phyloP scores from a whole-genome alignment of 257 asterid species.

The Primulina tabacum region DNA sequence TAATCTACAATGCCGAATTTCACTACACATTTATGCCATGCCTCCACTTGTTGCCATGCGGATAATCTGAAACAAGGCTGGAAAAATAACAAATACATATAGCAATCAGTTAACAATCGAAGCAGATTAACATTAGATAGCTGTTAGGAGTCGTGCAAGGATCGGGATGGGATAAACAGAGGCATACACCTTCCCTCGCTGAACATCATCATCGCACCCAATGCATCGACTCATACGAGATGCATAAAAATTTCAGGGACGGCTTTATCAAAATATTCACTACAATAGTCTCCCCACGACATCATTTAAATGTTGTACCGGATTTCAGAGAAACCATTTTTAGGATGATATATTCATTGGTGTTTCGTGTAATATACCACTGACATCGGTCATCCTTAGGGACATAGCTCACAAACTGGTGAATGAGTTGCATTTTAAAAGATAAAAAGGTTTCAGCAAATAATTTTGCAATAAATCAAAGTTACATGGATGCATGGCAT shows the following conservation, averaged over 20 bases:
- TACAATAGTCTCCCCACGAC: not conserved
- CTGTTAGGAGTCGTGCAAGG: not conserved
- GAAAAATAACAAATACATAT: not conserved
- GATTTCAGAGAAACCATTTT: too few relatives aligned
- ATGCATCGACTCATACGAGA: not conserved
- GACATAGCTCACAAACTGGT: not conserved
- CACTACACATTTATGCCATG: conserved; percentile 35
- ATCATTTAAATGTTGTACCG: not conserved
- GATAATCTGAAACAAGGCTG: conserved; percentile 68
- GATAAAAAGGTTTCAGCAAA: not conserved
- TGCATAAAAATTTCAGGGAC: not conserved
- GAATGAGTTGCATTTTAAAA: not conserved
- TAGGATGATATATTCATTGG: too few relatives aligned
- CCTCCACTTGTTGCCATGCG: conserved; percentile 69
- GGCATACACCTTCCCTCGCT: not conserved
- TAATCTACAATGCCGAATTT: not conserved
- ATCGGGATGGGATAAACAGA: too few relatives aligned
- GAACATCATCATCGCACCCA: not conserved
- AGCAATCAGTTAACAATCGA: not conserved
- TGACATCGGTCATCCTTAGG: not conserved
- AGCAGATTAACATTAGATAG: not conserved
- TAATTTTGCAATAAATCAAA: not conserved
- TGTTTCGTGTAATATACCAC: too few relatives aligned
- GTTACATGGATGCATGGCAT: not conserved
- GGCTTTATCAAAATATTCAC: not conserved